Conservation (phyloP, 1,284 basidiomycete species). For the Ustilago trichophora region DNA sequence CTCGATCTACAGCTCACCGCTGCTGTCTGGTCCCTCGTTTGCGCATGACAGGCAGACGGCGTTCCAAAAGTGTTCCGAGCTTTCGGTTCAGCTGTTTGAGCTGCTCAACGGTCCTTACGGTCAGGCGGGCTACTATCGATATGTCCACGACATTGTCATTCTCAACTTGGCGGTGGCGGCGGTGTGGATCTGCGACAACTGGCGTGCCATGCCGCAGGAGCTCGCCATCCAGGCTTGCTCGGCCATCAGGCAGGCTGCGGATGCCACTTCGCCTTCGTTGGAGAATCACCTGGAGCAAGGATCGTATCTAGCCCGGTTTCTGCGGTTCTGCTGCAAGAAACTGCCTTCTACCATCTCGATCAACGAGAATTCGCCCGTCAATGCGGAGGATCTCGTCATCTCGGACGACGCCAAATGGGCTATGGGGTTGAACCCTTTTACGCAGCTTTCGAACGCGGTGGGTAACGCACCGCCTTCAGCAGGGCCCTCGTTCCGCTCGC, state of each 20-base stretch:
- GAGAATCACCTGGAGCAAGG: constrained; percentile 46
- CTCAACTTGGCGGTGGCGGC: constrained; percentile 49
- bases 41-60: constrained; percentile 38
- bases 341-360: constrained; percentile 48
- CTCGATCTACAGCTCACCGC: constrained; percentile 45
- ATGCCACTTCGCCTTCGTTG: constrained; percentile 40
- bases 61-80: constrained; percentile 46
- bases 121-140: constrained; percentile 46
- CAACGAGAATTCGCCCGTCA: constrained; percentile 51
- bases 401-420: constrained; percentile 47
- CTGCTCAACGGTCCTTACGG: constrained; percentile 44
- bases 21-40: constrained; percentile 30
- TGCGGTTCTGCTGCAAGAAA: constrained; percentile 51
- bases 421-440: constrained; percentile 42
- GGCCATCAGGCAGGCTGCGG: constrained; percentile 43
- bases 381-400: constrained; percentile 42
- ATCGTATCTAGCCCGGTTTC: constrained; percentile 41
- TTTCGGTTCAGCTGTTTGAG: constrained; percentile 46
- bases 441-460: constrained; percentile 21
- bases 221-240: constrained; percentile 37
- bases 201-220: constrained; percentile 48
- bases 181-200: constrained; percentile 52
- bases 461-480: not conserved
- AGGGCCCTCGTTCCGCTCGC: constrained; percentile 11
- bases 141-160: constrained; percentile 50